These are phyloP conservation scores for Singerocomus inundabilis DNA, from an alignment of 1,284 basidiomycete species.

Conservation along the genomic window DNA sequence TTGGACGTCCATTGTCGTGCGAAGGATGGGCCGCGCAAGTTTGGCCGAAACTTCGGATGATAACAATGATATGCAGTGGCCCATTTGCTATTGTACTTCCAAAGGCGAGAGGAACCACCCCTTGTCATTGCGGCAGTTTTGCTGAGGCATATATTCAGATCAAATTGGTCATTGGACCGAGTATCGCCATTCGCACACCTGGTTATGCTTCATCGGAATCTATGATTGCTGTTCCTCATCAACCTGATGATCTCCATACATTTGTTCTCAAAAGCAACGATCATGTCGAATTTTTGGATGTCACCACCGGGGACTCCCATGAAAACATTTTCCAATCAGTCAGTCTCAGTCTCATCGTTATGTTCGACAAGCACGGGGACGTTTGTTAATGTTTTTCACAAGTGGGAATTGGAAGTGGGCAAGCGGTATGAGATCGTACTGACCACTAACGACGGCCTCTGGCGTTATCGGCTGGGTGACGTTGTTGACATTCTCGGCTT, in stretches of 20 bases:
- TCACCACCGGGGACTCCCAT: not conserved
- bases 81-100: conserved; percentile 7
- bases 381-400: not conserved
- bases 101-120: not conserved
- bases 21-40: conserved; percentile 13
- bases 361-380: not conserved
- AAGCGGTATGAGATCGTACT: conserved; percentile 9
- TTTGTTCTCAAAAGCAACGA: not conserved
- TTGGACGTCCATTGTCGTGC: conserved; percentile 12
- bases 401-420: conserved; percentile 13
- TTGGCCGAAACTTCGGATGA: conserved; percentile 6
- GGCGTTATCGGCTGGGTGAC: conserved; percentile 12
- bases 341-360: not conserved
- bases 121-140: not conserved
- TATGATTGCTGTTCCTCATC: not conserved
- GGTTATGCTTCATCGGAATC: conserved; percentile 8
- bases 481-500: conserved; percentile 6
- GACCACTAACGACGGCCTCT: conserved; percentile 16
- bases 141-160: not conserved
- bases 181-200: conserved; percentile 2
- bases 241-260: not conserved
- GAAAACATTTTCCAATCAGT: conserved; percentile 4
- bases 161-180: conserved; percentile 3
- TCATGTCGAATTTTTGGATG: conserved; percentile 7
- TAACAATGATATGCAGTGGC: conserved; percentile 6